These are phyloP conservation scores for Fusarium xyrophilum DNA, from an alignment of 2,329 filamentous ascomycete species.

Conservation along the genomic window DNA sequence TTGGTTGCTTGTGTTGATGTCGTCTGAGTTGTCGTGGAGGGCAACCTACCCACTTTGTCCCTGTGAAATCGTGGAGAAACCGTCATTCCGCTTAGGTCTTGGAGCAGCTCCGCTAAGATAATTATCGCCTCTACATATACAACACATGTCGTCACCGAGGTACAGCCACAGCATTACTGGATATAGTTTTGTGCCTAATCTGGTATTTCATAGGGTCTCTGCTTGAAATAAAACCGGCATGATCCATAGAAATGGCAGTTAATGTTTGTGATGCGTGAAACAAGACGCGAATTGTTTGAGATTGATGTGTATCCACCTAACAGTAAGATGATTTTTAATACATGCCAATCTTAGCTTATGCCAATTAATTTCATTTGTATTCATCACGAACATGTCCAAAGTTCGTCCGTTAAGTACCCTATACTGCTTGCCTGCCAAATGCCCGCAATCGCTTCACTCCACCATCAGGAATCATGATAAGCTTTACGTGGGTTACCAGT, in stretches of 20 bases:
- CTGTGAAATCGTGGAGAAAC: constrained; percentile 38
- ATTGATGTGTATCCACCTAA: constrained; percentile 23
- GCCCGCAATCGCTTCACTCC: constrained; percentile 84
- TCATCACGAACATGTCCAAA: neutral
- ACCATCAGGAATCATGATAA: constrained; percentile 92
- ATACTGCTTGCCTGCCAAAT: constrained; percentile 46
- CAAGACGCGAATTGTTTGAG: constrained; percentile 29
- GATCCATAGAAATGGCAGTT: neutral
- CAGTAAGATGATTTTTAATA: neutral
- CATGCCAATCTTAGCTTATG: neutral
- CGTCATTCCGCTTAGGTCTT: constrained; percentile 33
- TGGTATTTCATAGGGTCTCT: neutral
- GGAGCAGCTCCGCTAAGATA: constrained; percentile 16
- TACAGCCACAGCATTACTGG: constrained; percentile 31
- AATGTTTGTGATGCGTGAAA: constrained; percentile 6
- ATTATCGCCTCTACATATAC: neutral
- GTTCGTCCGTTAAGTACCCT: constrained; percentile 17
- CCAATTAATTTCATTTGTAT: constrained; percentile 1
- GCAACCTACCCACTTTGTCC: constrained; percentile 38
- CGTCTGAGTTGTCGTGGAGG: constrained; percentile 36
- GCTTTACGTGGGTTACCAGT: constrained; percentile 81
- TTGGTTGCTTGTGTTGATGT: constrained; percentile 28
- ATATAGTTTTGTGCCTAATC: constrained; percentile 18
- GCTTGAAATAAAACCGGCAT: neutral
- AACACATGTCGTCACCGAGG: constrained; percentile 17